Conservation (phyloP, 2,329 filamentous ascomycete genomes). For the Verticillium nubilum region DNA sequence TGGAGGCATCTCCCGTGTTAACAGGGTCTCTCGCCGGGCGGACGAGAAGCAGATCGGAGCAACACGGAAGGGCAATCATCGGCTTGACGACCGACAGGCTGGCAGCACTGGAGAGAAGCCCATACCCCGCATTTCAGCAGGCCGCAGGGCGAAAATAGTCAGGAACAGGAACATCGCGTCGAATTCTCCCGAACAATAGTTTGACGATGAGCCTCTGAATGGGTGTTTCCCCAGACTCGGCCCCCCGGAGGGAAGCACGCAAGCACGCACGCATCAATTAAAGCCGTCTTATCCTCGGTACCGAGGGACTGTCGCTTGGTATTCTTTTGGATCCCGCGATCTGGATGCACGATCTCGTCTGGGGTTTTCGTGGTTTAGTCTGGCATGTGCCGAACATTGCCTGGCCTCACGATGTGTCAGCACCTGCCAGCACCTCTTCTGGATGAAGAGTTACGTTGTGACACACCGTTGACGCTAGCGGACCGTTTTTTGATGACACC, state of each 20-base stretch:
- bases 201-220: slow-evolving; percentile 4
- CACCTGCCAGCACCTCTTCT: not conserved
- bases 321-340: not conserved
- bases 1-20: not conserved
- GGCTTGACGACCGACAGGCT: not conserved
- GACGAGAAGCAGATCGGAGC: not conserved
- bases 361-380: not conserved
- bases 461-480: not conserved
- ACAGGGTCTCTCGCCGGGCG: not conserved
- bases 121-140: slow-evolving; percentile 2
- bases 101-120: not conserved
- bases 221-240: not conserved
- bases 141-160: slow-evolving; percentile 16
- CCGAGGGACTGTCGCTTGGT: not conserved
- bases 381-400: not conserved
- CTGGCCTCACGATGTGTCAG: not conserved
- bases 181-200: slow-evolving; percentile 9
- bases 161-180: slow-evolving; percentile 14
- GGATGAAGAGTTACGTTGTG: not conserved
- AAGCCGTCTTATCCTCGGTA: slow-evolving; percentile 12
- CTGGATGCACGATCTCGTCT: not conserved
- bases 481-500: not conserved
- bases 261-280: not conserved
- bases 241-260: not conserved
- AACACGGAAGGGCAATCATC: not conserved